Evolutionary conservation across 2,329 filamentous ascomycete genomes (phyloP).

Genomic region (Diaporthe aspalathi): DNA sequence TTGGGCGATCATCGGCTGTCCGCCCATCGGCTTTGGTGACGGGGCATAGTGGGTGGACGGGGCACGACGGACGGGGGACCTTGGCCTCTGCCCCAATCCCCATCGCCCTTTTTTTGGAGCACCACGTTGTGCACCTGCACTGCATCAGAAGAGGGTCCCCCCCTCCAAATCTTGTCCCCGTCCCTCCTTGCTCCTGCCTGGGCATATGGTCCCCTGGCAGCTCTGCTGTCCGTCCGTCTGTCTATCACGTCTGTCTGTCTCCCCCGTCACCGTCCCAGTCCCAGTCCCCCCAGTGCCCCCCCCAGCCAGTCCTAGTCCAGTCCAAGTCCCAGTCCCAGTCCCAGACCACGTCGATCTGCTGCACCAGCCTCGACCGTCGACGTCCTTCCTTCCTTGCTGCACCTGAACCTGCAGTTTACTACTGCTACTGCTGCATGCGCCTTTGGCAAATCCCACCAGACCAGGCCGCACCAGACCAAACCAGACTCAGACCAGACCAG

Average conservation of each 20-base stretch:
- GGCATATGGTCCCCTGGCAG: constrained; percentile 23
- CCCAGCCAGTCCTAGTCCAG: not conserved
- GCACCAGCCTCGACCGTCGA: constrained; percentile 31
- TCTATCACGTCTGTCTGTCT: too few species aligned
- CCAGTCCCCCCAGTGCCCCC: too few species aligned
- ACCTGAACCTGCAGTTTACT: constrained; percentile 14
- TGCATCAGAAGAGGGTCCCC: not conserved
- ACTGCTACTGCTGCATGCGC: not conserved
- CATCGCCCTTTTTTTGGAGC: constrained; percentile 23
- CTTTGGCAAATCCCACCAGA: constrained; percentile 2
- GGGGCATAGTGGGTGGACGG: too few species aligned
- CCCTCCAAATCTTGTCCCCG: constrained; percentile 12
- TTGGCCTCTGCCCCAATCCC: not conserved
- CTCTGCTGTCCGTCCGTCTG: constrained; percentile 10
- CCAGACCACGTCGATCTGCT: constrained; percentile 35
- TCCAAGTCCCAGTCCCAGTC: constrained; percentile 8
- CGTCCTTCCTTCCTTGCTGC: constrained; percentile 22
- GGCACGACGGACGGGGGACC: too few species aligned
- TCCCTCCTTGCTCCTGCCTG: constrained; percentile 28
- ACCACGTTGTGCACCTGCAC: constrained; percentile 10
- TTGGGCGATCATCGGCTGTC: constrained; percentile 19
- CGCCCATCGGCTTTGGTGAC: constrained; percentile 10
- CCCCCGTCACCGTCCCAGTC: constrained; percentile 13
- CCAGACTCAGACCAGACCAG: too few species aligned
- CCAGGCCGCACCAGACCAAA: too few species aligned